Evolutionary conservation across 208 protist species (phyloP).

Genomic region (Angomonas ambiguus): DNA sequence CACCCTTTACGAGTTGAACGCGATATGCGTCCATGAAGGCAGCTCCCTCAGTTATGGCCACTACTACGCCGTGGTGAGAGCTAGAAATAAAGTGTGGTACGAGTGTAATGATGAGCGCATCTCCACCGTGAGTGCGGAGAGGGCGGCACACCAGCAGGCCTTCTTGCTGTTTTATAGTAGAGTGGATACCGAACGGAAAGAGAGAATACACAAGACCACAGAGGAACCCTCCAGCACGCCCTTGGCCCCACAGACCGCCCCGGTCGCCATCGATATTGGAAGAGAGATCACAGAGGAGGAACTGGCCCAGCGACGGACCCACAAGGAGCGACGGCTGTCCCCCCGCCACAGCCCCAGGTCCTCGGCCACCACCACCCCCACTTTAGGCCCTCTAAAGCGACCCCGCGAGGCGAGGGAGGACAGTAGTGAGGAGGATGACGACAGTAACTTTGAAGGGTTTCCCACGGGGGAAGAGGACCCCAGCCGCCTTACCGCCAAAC

Average conservation of each 20-base stretch:
- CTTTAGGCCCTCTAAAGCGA: not conserved
- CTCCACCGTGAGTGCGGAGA: conserved; percentile 51
- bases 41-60: conserved; percentile 77
- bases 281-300: conserved; percentile 17
- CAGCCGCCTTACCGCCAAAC: not conserved
- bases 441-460: not conserved
- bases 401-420: not conserved
- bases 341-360: not conserved
- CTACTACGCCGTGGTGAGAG: conserved; percentile 87
- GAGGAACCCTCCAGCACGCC: not conserved
- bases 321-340: not conserved
- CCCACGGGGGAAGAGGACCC: not conserved
- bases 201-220: not conserved
- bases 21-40: conserved; percentile 87
- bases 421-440: not conserved
- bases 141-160: conserved; percentile 61
- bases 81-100: conserved; percentile 82
- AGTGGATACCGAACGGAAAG: conserved; percentile 11
- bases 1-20: conserved; percentile 78
- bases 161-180: conserved; percentile 91
- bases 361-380: not conserved
- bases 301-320: not conserved
- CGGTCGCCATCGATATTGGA: conserved; percentile 7
- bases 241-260: not conserved
- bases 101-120: conserved; percentile 82